A percentile compares a stretch with the other conserved stretches of the same genome.
These are phyloP conservation scores for Eutypa lata DNA, from an alignment of 2,329 filamentous ascomycete species.

Conservation along the genomic window DNA sequence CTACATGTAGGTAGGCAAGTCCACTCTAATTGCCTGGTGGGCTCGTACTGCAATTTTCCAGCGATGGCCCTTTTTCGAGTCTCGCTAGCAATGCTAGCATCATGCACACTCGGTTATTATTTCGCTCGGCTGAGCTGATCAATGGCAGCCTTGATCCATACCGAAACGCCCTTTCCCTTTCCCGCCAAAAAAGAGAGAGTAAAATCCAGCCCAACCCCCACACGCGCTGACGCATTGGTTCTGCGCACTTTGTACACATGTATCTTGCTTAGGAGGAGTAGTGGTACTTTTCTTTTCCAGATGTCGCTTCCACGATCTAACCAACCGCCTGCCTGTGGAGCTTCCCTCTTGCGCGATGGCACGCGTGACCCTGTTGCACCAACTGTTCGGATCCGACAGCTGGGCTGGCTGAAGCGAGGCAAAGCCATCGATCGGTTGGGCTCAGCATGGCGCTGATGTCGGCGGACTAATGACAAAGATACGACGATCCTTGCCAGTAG, in stretches of 20 bases:
- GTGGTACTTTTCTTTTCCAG: not conserved
- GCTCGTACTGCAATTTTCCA: too few species aligned
- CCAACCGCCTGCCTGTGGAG: not conserved
- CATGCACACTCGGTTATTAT: not conserved
- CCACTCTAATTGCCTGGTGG: too few species aligned
- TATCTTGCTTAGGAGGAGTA: too few species aligned
- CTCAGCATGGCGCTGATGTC: too few species aligned
- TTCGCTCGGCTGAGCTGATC: not conserved
- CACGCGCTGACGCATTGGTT: not conserved
- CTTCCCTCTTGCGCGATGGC: not conserved
- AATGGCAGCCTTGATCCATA: not conserved
- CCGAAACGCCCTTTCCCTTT: too few species aligned
- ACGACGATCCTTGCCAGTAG: too few species aligned
- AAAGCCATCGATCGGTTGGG: not conserved
- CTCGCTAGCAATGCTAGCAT: too few species aligned
- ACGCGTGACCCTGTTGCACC: not conserved
- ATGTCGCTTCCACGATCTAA: not conserved
- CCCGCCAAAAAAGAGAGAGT: too few species aligned
- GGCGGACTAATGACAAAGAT: too few species aligned
- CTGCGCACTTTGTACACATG: not conserved
- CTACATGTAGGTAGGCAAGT: too few species aligned
- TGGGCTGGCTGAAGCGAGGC: not conserved
- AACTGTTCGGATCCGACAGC: not conserved
- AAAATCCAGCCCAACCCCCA: not conserved
- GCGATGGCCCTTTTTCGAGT: too few species aligned